Evolutionary conservation across 2,329 filamentous ascomycete species (phyloP).

Genomic region (Aureobasidium vineae): DNA sequence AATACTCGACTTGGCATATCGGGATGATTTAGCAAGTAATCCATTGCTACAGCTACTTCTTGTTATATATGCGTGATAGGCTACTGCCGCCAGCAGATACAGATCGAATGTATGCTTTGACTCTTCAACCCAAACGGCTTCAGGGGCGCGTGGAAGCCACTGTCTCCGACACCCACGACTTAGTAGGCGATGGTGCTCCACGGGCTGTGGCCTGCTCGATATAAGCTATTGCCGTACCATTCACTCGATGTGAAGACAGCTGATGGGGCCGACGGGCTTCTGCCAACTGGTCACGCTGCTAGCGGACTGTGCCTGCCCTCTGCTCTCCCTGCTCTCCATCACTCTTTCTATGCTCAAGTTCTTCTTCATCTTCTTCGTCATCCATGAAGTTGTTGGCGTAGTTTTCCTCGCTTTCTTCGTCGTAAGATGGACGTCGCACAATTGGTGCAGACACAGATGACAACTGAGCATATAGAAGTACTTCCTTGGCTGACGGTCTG

Average conservation of each 20-base stretch:
- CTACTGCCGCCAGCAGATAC: not conserved
- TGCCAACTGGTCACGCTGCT: not conserved
- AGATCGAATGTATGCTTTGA: not conserved
- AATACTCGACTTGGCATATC: no score
- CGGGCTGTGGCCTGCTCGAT: not conserved
- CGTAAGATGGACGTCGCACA: not conserved
- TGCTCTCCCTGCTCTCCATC: not conserved
- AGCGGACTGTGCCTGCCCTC: not conserved
- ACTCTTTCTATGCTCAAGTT: not conserved
- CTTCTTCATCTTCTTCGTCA: not conserved
- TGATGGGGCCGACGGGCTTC: not conserved
- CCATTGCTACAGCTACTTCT: not conserved
- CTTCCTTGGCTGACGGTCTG: not conserved
- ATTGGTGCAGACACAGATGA: constrained; percentile 7
- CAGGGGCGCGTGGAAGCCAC: not conserved
- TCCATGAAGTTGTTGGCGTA: not conserved
- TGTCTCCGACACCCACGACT: constrained; percentile 4
- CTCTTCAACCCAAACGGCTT: not conserved
- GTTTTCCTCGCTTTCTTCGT: not conserved
- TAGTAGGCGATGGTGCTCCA: not conserved
- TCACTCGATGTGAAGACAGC: not conserved
- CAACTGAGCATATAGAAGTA: not conserved
- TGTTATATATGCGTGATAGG: not conserved
- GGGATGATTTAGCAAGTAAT: no score
- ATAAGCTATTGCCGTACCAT: no score